Evolutionary conservation across 805 yeast species (phyloP).

Genomic region (Monosporozyma aquatica): DNA sequence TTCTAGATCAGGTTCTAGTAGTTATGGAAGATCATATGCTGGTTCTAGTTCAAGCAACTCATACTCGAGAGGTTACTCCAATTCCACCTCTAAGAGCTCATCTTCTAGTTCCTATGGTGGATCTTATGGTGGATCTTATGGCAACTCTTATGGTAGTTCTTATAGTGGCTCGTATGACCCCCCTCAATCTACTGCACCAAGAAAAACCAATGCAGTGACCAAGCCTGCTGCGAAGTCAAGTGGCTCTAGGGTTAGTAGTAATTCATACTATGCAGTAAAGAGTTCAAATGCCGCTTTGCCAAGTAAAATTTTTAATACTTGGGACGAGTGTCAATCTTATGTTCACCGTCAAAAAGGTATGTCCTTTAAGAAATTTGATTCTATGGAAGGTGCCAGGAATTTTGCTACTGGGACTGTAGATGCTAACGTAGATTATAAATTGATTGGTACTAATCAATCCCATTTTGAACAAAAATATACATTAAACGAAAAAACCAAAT

Average conservation of each 20-base stretch:
- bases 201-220: too few species aligned
- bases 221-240: neutral
- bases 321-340: conserved; percentile 30
- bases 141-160: neutral
- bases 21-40: neutral
- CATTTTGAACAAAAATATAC: conserved; percentile 11
- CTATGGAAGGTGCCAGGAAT: conserved; percentile 27
- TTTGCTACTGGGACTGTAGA: conserved; percentile 20
- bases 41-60: neutral
- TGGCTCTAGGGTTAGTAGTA: neutral
- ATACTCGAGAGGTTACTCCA: too few species aligned
- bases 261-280: conserved; percentile 28
- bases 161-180: too few species aligned
- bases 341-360: conserved; percentile 32
- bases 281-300: conserved; percentile 21
- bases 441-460: conserved; percentile 12
- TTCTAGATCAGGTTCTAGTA: neutral
- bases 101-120: neutral
- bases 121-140: neutral
- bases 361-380: conserved; percentile 35
- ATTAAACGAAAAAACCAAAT: conserved; percentile 1
- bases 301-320: conserved; percentile 23
- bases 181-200: too few species aligned
- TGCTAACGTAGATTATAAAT: conserved; percentile 13
- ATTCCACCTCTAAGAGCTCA: neutral